Conservation (phyloP, 768 basidiomycete species). For the Dacryopinax spathularia region DNA sequence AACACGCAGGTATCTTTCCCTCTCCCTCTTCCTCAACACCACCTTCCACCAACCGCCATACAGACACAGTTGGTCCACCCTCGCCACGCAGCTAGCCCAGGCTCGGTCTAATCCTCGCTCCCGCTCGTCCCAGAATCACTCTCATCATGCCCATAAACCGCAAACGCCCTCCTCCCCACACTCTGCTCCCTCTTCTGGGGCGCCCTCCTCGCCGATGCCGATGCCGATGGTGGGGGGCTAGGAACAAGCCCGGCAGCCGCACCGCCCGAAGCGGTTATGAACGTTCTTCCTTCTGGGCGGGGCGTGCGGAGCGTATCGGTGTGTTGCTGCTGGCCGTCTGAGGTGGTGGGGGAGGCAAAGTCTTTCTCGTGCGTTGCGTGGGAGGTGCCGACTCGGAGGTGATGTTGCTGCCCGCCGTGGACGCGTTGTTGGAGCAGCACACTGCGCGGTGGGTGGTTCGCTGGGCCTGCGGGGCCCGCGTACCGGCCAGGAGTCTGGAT, state of each 20-base stretch:
- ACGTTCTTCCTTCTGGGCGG: not conserved
- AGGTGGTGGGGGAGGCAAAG: too few relatives aligned
- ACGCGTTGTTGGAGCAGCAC: not conserved
- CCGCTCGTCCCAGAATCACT: conserved; percentile 34
- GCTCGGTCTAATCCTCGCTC: not conserved
- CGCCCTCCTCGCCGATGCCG: not conserved
- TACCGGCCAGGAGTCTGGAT: not conserved
- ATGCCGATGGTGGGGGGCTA: conserved; percentile 4
- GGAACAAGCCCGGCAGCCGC: not conserved
- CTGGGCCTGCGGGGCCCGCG: not conserved
- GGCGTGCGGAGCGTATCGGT: not conserved
- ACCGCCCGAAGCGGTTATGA: not conserved
- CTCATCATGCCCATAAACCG: conserved; percentile 79
- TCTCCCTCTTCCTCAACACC: too few relatives aligned
- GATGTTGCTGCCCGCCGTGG: not conserved
- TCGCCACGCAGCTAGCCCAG: too few relatives aligned
- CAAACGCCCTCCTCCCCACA: conserved; percentile 42
- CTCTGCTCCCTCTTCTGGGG: not conserved
- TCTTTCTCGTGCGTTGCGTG: too few relatives aligned
- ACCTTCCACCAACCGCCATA: too few relatives aligned
- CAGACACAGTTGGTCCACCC: too few relatives aligned
- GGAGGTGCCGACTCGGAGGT: too few relatives aligned
- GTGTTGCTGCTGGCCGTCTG: too few relatives aligned
- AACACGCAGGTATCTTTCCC: too few relatives aligned
- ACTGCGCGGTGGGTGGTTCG: not conserved